Percentiles rank a stretch among this genome's conserved stretches.
These are phyloP conservation scores for Myotisia sp. DNA, from an alignment of 2,329 filamentous ascomycete genomes.

Conservation along the genomic window DNA sequence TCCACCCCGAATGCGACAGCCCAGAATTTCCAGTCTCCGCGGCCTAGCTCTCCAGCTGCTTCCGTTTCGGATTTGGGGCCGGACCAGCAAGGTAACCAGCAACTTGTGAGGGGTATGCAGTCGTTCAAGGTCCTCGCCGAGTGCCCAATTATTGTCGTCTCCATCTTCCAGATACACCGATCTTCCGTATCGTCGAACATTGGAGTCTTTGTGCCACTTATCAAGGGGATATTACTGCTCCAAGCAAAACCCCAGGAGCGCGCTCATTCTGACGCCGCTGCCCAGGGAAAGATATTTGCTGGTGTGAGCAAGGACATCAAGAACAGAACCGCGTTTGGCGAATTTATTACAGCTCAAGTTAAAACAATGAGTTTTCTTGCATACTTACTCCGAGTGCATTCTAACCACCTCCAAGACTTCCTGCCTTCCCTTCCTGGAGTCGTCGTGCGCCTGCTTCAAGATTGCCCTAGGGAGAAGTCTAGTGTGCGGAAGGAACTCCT, in stretches of 20 bases:
- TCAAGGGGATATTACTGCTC: constrained; percentile 74
- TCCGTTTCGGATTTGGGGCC: constrained; percentile 66
- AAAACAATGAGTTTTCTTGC: constrained; percentile 99
- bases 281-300: constrained; percentile 69
- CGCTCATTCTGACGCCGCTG: constrained; percentile 72
- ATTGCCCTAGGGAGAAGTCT: constrained; percentile 90
- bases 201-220: constrained; percentile 79
- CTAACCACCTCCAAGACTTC: constrained; percentile 76
- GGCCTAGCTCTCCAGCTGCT: constrained; percentile 77
- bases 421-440: constrained; percentile 72
- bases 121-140: constrained; percentile 98
- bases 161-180: constrained; percentile 89
- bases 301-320: constrained; percentile 88
- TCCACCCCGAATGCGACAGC: constrained; percentile 38
- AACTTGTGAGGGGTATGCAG: constrained; percentile 84
- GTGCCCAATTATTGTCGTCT: constrained; percentile 97
- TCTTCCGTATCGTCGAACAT: constrained; percentile 69
- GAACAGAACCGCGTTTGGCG: constrained; percentile 85
- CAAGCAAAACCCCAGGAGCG: constrained; percentile 89
- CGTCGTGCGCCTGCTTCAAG: constrained; percentile 77
- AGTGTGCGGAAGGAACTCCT: constrained; percentile 85
- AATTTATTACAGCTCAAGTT: constrained; percentile 94
- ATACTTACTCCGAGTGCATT: constrained; percentile 77
- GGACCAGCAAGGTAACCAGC: constrained; percentile 69
- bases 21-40: constrained; percentile 69